Conservation (phyloP, 495 filamentous ascomycete species). For the Penicillium robsamsonii region DNA sequence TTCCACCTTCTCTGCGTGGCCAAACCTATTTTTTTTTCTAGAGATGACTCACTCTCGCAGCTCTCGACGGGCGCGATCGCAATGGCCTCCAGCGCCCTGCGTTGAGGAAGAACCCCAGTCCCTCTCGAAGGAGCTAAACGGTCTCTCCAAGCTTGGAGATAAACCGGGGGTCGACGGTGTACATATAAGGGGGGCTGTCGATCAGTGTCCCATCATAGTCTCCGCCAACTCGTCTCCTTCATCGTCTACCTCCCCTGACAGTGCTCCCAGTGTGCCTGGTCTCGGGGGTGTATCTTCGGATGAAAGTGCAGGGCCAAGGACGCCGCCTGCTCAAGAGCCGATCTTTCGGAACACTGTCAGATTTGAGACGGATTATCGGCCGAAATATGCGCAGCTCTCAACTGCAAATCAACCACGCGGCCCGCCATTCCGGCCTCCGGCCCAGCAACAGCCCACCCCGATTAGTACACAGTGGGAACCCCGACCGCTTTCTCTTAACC, state of each 20-base stretch:
- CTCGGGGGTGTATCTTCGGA: conserved; percentile 35
- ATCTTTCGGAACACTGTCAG: conserved; percentile 13
- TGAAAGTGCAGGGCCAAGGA: conserved; percentile 35
- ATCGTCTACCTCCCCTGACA: conserved; percentile 15
- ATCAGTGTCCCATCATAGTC: conserved; percentile 48
- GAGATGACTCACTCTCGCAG: conserved; percentile 28
- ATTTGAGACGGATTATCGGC: conserved; percentile 1
- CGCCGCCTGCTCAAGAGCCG: conserved; percentile 32
- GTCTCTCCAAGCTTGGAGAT: conserved; percentile 31
- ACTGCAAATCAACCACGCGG: conserved; percentile 16
- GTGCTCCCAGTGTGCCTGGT: conserved; percentile 14
- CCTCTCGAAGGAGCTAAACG: conserved; percentile 42
- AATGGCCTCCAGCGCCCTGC: conserved; percentile 42
- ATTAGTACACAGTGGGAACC: neutral
- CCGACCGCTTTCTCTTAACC: neutral
- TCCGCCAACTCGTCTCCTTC: conserved; percentile 25
- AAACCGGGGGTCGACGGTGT: conserved; percentile 40
- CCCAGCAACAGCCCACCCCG: conserved; percentile 1
- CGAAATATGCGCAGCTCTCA: conserved; percentile 5
- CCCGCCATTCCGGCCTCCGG: conserved; percentile 4
- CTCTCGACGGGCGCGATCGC: conserved; percentile 25
- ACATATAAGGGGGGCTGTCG: conserved; percentile 41
- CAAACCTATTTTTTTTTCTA: neutral
- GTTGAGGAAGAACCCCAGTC: conserved; percentile 47
- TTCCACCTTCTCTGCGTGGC: conserved; percentile 15